These are phyloP conservation scores for Nothopassalora personata DNA, from an alignment of 2,329 filamentous ascomycete species.

Conservation along the genomic window DNA sequence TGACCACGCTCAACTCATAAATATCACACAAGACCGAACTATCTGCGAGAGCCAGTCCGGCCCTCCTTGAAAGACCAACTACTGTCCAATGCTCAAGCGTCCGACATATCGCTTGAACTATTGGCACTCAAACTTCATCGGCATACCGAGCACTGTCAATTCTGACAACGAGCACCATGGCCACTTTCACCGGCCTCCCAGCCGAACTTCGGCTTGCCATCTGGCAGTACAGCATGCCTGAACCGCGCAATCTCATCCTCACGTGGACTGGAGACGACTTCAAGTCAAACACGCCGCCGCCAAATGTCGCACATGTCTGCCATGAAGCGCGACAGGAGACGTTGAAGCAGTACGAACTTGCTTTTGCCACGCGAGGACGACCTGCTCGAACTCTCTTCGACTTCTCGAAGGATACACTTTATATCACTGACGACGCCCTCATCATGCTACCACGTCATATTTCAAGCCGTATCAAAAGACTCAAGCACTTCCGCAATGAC, in stretches of 20 bases:
- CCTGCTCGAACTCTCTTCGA: slow-evolving; percentile 10
- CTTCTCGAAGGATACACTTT: slow-evolving; percentile 9
- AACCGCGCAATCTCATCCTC: slow-evolving; percentile 11
- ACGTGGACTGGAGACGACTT: slow-evolving; percentile 11
- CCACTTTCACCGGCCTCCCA: slow-evolving; percentile 12
- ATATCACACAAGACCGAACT: background rate
- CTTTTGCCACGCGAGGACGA: slow-evolving; percentile 6
- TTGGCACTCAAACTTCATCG: background rate
- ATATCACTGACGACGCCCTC: slow-evolving; percentile 11
- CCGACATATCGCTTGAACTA: background rate
- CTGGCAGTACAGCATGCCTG: slow-evolving; percentile 13
- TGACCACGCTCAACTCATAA: no score
- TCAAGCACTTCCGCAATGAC: slow-evolving; percentile 14
- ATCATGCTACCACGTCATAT: background rate
- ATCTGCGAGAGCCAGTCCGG: background rate
- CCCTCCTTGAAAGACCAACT: background rate
- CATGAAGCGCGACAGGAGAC: slow-evolving; percentile 12
- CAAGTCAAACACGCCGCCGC: slow-evolving; percentile 8
- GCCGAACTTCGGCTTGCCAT: slow-evolving; percentile 15
- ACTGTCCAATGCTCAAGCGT: background rate
- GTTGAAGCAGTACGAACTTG: slow-evolving; percentile 9
- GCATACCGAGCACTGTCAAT: background rate
- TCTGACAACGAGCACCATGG: slow-evolving; percentile 2
- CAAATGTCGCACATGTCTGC: slow-evolving; percentile 12
- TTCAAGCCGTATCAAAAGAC: background rate